Conservation (phyloP, 2,329 filamentous ascomycete species). For the Claviceps pazoutovae region DNA sequence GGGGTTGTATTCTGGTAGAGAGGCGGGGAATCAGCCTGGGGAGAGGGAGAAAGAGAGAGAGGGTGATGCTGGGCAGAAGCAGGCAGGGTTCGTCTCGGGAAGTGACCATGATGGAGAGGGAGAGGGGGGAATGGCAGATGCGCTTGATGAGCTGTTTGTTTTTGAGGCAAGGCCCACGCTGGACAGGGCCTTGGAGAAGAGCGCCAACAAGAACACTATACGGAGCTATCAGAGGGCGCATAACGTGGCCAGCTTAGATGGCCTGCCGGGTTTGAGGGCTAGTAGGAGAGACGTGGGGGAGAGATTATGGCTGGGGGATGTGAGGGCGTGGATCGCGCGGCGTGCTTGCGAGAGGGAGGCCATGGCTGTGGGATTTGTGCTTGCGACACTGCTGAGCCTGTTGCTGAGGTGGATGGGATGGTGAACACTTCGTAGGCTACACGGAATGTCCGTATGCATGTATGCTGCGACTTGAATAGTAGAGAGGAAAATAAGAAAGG, state of each 20-base stretch:
- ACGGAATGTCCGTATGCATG: too few species aligned
- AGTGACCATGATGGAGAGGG: too few species aligned
- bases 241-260: conserved; percentile 44
- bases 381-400: neutral
- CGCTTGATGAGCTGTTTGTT: conserved; percentile 22
- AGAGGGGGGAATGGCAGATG: too few species aligned
- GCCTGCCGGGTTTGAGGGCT: conserved; percentile 39
- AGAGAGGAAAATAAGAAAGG: neutral
- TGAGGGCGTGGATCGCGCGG: conserved; percentile 13
- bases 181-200: conserved; percentile 31
- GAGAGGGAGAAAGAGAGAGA: neutral
- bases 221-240: conserved; percentile 40
- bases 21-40: conserved; percentile 5
- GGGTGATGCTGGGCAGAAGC: conserved; percentile 4
- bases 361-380: conserved; percentile 12
- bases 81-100: neutral
- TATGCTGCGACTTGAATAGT: neutral
- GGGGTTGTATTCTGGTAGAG: conserved; percentile 21
- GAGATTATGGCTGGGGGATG: conserved; percentile 29
- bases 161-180: conserved; percentile 44
- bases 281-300: conserved; percentile 38
- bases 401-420: neutral
- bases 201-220: conserved; percentile 33
- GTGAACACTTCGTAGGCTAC: neutral
- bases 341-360: conserved; percentile 18